Evolutionary conservation across 805 yeast species (phyloP), one percentile per base, ranked within the genome.

Genomic region (Barnettozyma siamensis): DNA sequence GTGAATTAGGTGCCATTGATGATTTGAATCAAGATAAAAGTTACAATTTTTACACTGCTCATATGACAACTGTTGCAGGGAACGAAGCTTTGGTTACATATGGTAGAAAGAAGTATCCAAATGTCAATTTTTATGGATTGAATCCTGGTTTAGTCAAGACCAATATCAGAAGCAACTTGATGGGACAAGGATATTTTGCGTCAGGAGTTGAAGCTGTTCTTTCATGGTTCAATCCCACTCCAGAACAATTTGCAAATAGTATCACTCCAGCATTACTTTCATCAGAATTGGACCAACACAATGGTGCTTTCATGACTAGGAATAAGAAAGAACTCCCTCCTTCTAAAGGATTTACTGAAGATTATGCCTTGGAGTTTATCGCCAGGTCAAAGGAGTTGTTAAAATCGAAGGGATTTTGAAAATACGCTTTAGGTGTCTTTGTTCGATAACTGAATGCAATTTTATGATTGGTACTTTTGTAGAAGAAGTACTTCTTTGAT

Each of bases 21-120:
- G 67, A 67, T 46, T 42, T 66, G 37, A 67, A 67, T 39, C 55
- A 58, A 12, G 67, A 63, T 12, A 43, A 49, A 17, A 41, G 38
- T 1, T 67, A 67, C 48, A 50, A 53, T 9, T 51, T 53, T 10
- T 30, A 45, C 27, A 41, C 37, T 7, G 59, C 68, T 3, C 72
- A 67, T 42, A 57, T 60, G 64, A 65, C 54, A 37, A 67, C 72
- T 0, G 70, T 67, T n/a, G 71, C 71, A 2, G 69, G 68, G 1
- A 67, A 67, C 42, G 72, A 67, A 44, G 54, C 65, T 1, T 43
- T 67, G 19, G 69, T 66, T 2, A 31, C 48, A 8, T 51, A 55
- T 36, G 36, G 47, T n/a, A 51, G 45, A 1, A 19, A 40, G 11
- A 44, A 45, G 20, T 57, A 51, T 37, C 50, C 57, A 1, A 43